A percentile compares a stretch with the other conserved stretches of the same genome.
Evolutionary conservation across 768 basidiomycete genomes (phyloP).

Genomic region (Ramaria sp.): DNA sequence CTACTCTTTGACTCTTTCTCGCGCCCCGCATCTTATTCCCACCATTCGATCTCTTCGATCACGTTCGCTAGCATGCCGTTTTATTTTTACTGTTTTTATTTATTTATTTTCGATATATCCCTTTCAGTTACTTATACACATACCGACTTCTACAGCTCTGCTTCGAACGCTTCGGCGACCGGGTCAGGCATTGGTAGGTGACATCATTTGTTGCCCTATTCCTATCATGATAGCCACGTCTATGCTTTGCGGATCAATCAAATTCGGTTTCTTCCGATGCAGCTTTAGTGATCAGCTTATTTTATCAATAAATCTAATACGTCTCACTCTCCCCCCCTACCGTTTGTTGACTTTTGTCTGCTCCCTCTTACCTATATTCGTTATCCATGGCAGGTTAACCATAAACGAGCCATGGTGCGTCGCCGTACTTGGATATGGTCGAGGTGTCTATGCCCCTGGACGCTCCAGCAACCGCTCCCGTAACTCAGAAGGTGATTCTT

Average conservation of each 20-base stretch:
- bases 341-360: not conserved
- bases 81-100: not conserved
- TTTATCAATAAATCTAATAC: not conserved
- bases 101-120: not conserved
- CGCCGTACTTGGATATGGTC: constrained; percentile 58
- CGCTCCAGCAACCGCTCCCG: constrained; percentile 52
- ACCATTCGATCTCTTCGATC: not conserved
- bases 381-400: constrained; percentile 38
- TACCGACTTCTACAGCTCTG: constrained; percentile 35
- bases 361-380: not conserved
- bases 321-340: not conserved
- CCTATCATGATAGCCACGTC: not conserved
- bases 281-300: not conserved
- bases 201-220: not conserved
- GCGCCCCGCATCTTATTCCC: not conserved
- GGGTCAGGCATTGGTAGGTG: constrained; percentile 60
- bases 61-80: not conserved
- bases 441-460: constrained; percentile 63
- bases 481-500: constrained; percentile 49
- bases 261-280: not conserved
- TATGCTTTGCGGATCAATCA: not conserved
- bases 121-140: not conserved
- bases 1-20: constrained; percentile 2
- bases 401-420: constrained; percentile 72
- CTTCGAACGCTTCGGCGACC: constrained; percentile 65